Conservation (phyloP, 768 basidiomycete genomes). For the Panus rudis region DNA sequence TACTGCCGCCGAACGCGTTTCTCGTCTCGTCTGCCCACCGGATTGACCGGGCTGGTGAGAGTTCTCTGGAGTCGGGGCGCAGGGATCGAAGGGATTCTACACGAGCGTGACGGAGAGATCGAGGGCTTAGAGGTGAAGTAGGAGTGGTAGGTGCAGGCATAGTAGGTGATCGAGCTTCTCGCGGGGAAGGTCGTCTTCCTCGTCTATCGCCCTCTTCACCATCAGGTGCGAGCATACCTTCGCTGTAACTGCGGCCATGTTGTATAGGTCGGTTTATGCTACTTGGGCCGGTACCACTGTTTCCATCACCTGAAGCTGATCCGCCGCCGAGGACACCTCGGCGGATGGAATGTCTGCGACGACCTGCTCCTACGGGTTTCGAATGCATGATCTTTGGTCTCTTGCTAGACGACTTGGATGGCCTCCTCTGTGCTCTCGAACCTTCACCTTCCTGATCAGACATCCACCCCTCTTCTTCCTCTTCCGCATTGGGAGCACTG, state of each 20-base stretch:
- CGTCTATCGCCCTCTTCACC: conserved; percentile 12
- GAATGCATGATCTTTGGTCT: conserved; percentile 16
- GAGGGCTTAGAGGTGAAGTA: conserved; percentile 6
- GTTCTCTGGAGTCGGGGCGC: conserved; percentile 26
- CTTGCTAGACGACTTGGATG: conserved; percentile 9
- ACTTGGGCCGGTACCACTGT: not conserved
- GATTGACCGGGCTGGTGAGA: conserved; percentile 41
- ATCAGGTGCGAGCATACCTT: conserved; percentile 1
- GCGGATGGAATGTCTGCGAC: conserved; percentile 11
- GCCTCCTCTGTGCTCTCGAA: conserved; percentile 10
- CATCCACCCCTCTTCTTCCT: conserved; percentile 59
- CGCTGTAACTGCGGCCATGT: not conserved
- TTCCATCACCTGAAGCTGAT: too few species aligned
- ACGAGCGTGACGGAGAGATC: conserved; percentile 21
- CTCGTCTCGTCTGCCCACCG: conserved; percentile 36
- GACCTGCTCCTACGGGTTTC: conserved; percentile 8
- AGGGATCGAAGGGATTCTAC: conserved; percentile 24
- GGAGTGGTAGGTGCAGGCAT: not conserved
- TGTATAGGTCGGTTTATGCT: not conserved
- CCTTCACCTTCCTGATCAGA: conserved; percentile 42
- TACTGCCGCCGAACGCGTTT: conserved; percentile 8
- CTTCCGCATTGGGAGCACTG: conserved; percentile 30
- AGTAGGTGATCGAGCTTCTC: not conserved
- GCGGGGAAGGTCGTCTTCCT: conserved; percentile 12
- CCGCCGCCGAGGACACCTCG: conserved; percentile 12